Evolutionary conservation across 805 yeast genomes (phyloP), one percentile per base, ranked within the genome.

Genomic region (Candida sanyiensis): DNA sequence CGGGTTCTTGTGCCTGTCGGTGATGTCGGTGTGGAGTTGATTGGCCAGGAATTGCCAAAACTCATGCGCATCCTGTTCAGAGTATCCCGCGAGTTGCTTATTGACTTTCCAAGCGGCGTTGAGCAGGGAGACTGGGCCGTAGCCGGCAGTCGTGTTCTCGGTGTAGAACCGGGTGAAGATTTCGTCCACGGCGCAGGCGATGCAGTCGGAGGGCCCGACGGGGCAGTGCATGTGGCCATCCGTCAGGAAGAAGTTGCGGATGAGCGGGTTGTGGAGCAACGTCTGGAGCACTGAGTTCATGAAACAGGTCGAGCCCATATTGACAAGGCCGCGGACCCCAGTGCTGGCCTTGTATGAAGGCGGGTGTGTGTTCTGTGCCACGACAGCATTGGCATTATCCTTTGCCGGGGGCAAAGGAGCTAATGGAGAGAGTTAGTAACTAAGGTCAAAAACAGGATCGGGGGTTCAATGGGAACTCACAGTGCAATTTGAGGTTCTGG

Each of bases 21-120:
- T 48, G 20, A 59, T 49, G 25, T 62, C 69, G 28, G 55, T 51
- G 41, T 93, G 98, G 40, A 93, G 61, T 60, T 88, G 95, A 59
- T 90, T 84, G 27, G 90, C 68, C 21, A 90, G 55, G 57, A 90
- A 89, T 57, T 93, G 97, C 82, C 95, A 82, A 61, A 90, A 93
- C 61, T 93, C 99, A 62, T 93, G 99, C 0, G 98, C 97, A 58
- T 93, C 99, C 61, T 93, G 99, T 61, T 93, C 97, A 25, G 93
- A 83, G 49, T 89, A 89, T 2, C 99, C 99, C 0, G 97, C 95
- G 42, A 93, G 72, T 24, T 87, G 74, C 48, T 83, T 75, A 50
- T 86, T 84, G 33, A 81, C 80, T 51, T 80, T 80, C 90, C 96
- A 88, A 1, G 96, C 81, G 10, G 96, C 85, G n/a, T 76, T 71